Evolutionary conservation across 2,329 filamentous ascomycete genomes (phyloP), one percentile per base, ranked within the genome.

Genomic region (Trichoderma asperellum): DNA sequence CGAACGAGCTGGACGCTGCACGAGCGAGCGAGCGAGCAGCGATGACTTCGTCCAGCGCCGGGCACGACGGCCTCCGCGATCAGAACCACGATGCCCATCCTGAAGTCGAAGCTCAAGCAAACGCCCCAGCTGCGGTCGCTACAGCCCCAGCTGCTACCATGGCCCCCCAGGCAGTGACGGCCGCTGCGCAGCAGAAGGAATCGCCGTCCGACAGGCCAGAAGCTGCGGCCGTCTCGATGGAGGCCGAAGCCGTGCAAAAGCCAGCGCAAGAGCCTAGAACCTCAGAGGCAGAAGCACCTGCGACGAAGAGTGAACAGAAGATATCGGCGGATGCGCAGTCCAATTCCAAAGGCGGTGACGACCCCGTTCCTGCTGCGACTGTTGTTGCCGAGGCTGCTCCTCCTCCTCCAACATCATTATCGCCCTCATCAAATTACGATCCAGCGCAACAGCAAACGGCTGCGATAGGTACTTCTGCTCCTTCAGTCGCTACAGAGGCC

Each of bases 11-110:
- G 84, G 18, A 49, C 21, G 47, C 84, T 86, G 84, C 84, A 79
- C 74, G 72, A 76, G 60, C 47, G 35, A 64, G 61, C 61, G 65
- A 66, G 63, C 57, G 77, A 78, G 81, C 79, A 87, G 86, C 85
- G 85, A 87, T 88, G 86, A 87, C 84, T 86, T 88, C 85, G 86
- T 86, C 85, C 77, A 81, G 81, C 78, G 81, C 78, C 78, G 81
- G 79, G 79, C 79, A 77, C 71, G 73, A 75, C 72, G 73, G 71
- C 69, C 71, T 68, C 71, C 59, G 69, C 65, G 64, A 71, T 68
- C 70, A 70, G 34, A 32, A 60, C 32, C 40, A 63, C 56, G 62
- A 67, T 68, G 62, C 47, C 69, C 55, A 27, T 40, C 64, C 58
- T 60, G 67, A 34, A 40, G 32, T 52, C 47, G 35, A 67, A 52